A percentile compares a stretch with the other conserved stretches of the same genome.
Evolutionary conservation across 1,284 basidiomycete genomes (phyloP).

Genomic region (Rhodotorula sp.): DNA sequence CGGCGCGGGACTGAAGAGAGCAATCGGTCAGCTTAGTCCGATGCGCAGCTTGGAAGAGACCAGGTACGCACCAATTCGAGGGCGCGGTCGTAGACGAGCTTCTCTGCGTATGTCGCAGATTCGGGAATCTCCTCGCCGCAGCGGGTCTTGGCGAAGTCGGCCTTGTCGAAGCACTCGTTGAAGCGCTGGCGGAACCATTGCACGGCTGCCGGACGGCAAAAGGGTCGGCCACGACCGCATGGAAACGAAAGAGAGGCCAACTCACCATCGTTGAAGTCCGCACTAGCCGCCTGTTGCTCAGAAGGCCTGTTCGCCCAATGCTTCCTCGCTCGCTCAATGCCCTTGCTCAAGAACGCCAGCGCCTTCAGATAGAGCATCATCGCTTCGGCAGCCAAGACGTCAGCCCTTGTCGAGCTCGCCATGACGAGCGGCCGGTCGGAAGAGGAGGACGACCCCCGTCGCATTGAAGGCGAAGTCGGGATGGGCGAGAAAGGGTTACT

Average conservation of each 20-base stretch:
- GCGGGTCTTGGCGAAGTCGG: constrained; percentile 55
- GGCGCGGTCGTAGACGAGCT: constrained; percentile 58
- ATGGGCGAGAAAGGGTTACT: constrained; percentile 42
- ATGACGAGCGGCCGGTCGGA: constrained; percentile 39
- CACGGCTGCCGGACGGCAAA: constrained; percentile 48
- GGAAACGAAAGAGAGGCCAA: background rate
- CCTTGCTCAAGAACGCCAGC: constrained; percentile 87
- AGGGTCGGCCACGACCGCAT: background rate
- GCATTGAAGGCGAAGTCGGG: constrained; percentile 32
- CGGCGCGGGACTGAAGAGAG: constrained; percentile 71
- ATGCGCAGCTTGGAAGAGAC: background rate
- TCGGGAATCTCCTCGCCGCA: constrained; percentile 53
- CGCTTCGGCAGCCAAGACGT: constrained; percentile 61
- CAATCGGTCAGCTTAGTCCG: background rate
- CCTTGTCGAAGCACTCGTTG: constrained; percentile 60
- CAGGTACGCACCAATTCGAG: constrained; percentile 54
- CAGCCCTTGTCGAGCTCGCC: constrained; percentile 40
- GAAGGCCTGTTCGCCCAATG: constrained; percentile 51
- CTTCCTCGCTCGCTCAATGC: constrained; percentile 62
- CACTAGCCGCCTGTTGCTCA: constrained; percentile 46
- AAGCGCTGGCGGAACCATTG: constrained; percentile 59
- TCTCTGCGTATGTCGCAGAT: constrained; percentile 53
- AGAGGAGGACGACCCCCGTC: constrained; percentile 34
- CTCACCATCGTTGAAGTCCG: constrained; percentile 57
- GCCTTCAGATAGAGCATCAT: constrained; percentile 90